Conservation (phyloP, 2,329 filamentous ascomycete genomes). For the Penicillium sp. region DNA sequence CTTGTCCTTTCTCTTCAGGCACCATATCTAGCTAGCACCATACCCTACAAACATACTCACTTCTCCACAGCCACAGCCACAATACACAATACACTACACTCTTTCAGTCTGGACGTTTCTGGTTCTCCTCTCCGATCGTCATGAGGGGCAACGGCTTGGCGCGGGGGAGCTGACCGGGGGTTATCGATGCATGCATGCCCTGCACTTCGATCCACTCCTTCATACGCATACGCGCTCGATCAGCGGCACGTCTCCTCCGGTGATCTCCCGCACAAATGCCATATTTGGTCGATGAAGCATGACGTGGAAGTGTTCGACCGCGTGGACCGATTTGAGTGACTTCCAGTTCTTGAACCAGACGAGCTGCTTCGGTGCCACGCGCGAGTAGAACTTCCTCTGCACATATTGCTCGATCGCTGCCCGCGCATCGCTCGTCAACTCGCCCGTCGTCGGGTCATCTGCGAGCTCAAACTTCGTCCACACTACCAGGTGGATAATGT, state of each 20-base stretch:
- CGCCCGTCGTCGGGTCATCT: conserved; percentile 67
- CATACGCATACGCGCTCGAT: conserved; percentile 51
- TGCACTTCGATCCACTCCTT: conserved; percentile 8
- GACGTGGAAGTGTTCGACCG: conserved; percentile 92
- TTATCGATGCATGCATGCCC: conserved; percentile 5
- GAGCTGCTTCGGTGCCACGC: conserved; percentile 53
- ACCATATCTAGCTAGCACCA: too few species aligned
- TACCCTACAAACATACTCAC: too few species aligned
- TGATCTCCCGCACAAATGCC: conserved; percentile 71
- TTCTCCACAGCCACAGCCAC: too few species aligned
- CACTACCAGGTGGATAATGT: conserved; percentile 82
- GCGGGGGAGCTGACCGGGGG: conserved; percentile 8
- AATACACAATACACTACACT: too few species aligned
- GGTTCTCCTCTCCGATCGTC: conserved; percentile 18
- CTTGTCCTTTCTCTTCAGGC: too few species aligned
- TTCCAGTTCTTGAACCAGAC: conserved; percentile 96
- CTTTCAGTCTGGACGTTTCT: too few species aligned
- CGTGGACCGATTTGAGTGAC: conserved; percentile 79
- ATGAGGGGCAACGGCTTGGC: conserved; percentile 30
- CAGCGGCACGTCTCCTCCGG: conserved; percentile 72
- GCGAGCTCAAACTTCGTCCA: conserved; percentile 89
- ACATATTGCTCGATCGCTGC: conserved; percentile 74
- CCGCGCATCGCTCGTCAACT: conserved; percentile 68
- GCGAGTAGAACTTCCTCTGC: conserved; percentile 63
- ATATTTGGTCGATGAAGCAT: conserved; percentile 80